Conservation (phyloP, 257 asterid genomes). For the Craterostigma plantagineum region DNA sequence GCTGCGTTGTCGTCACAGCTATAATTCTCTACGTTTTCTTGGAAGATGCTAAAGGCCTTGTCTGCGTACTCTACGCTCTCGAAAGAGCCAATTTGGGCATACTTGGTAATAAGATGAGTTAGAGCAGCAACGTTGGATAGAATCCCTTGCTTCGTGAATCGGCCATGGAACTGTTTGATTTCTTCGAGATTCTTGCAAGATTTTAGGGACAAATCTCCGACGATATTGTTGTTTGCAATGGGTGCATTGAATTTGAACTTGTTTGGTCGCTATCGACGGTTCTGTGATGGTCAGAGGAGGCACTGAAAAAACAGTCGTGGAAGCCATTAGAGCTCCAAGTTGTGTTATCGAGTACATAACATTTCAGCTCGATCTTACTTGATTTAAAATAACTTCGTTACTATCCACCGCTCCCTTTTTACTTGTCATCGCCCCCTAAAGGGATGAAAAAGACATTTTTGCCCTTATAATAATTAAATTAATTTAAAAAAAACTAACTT, state of each 20-base stretch:
- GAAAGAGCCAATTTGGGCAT: conserved; percentile 16
- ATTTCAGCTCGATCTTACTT: no score
- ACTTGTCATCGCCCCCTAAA: no score
- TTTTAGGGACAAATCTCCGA: conserved; percentile 12
- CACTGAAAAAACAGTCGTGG: conserved; percentile 13
- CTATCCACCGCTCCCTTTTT: no score
- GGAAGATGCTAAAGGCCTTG: conserved; percentile 19
- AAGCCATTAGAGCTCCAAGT: conserved; percentile 14
- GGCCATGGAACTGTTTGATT: conserved; percentile 32
- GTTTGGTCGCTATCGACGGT: conserved; percentile 2
- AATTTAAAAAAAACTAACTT: no score
- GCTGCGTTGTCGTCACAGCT: conserved; percentile 2
- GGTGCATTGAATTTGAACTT: conserved; percentile 12
- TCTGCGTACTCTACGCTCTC: conserved; percentile 29
- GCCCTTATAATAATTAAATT: no score
- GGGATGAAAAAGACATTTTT: no score
- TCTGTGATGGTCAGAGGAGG: conserved; percentile 12
- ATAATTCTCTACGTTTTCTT: conserved; percentile 10
- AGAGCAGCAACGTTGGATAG: conserved; percentile 11
- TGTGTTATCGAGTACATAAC: no score
- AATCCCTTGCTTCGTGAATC: conserved; percentile 22
- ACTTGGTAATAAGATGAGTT: conserved; percentile 21
- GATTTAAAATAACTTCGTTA: no score
- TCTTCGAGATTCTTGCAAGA: conserved; percentile 28
- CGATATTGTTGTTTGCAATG: conserved; percentile 3